These are phyloP conservation scores for Fusarium austroafricanum DNA, from an alignment of 2,329 filamentous ascomycete species.

Conservation along the genomic window DNA sequence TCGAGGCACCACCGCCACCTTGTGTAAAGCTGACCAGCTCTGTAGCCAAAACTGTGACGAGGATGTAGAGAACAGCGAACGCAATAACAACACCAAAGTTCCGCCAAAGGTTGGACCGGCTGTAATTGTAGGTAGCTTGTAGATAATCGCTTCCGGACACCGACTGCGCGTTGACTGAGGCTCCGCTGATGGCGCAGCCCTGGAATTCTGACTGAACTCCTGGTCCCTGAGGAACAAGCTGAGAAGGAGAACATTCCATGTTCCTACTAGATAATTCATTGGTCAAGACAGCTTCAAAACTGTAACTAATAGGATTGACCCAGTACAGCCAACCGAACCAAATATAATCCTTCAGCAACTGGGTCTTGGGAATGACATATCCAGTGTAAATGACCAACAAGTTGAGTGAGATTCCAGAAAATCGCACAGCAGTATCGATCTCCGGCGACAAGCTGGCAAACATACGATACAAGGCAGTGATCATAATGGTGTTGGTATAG, in stretches of 20 bases:
- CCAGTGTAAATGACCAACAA: slow-evolving; percentile 74
- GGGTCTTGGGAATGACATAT: slow-evolving; percentile 68
- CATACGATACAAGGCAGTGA: slow-evolving; percentile 65
- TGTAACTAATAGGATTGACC: slow-evolving; percentile 73
- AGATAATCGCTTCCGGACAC: slow-evolving; percentile 69
- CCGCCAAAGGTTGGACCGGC: slow-evolving; percentile 37
- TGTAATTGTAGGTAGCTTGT: slow-evolving; percentile 59
- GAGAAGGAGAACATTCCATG: slow-evolving; percentile 59
- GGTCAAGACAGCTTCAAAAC: slow-evolving; percentile 69
- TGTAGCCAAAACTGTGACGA: slow-evolving; percentile 37
- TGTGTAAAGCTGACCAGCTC: slow-evolving; percentile 51
- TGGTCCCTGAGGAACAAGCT: slow-evolving; percentile 61
- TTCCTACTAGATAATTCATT: slow-evolving; percentile 66
- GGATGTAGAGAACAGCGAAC: slow-evolving; percentile 32
- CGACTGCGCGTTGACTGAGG: slow-evolving; percentile 44
- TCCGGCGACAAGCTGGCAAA: slow-evolving; percentile 68
- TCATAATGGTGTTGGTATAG: slow-evolving; percentile 65
- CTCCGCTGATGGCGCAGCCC: slow-evolving; percentile 67
- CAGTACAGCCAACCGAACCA: slow-evolving; percentile 77
- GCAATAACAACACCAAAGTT: slow-evolving; percentile 41
- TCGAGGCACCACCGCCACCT: slow-evolving; percentile 73
- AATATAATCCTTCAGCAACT: slow-evolving; percentile 68
- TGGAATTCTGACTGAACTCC: slow-evolving; percentile 57
- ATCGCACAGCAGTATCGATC: slow-evolving; percentile 71
- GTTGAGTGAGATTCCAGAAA: slow-evolving; percentile 66